These are phyloP conservation scores for Suillus cothurnatus DNA, from an alignment of 768 basidiomycete genomes.

Conservation along the genomic window DNA sequence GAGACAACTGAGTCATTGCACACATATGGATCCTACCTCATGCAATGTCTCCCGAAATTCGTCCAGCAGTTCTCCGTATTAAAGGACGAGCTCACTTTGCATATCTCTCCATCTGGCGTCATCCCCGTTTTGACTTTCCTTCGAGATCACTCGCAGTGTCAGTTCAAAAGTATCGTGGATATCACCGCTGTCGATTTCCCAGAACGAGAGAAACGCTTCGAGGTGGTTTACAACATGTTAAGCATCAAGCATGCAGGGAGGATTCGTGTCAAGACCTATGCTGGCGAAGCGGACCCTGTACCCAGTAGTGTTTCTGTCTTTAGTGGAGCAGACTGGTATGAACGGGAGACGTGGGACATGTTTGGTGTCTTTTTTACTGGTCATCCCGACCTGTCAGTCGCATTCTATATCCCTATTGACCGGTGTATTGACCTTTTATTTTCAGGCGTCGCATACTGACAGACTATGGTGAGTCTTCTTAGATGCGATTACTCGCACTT, in stretches of 20 bases:
- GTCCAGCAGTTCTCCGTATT: conserved; percentile 97
- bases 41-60: conserved; percentile 93
- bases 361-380: conserved; percentile 95
- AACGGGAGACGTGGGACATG: conserved; percentile 97
- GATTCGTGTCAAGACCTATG: conserved; percentile 96
- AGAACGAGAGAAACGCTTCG: conserved; percentile 90
- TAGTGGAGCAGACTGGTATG: conserved; percentile 97
- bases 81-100: conserved; percentile 93
- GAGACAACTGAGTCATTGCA: conserved; percentile 80
- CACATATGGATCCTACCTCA: conserved; percentile 90
- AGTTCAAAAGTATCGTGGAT: conserved; percentile 92
- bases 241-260: conserved; percentile 78
- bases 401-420: background rate
- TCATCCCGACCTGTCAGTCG: conserved; percentile 91
- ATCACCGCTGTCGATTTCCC: conserved; percentile 96
- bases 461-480: conserved; percentile 75
- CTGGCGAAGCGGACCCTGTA: conserved; percentile 88
- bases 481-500: background rate
- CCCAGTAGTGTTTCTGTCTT: conserved; percentile 81
- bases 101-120: conserved; percentile 80
- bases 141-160: conserved; percentile 93
- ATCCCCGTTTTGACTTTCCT: conserved; percentile 89
- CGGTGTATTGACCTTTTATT: background rate
- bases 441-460: conserved; percentile 92
- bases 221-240: conserved; percentile 94